Conservation (phyloP, 441 rosid genomes). For the Croton setiger region DNA sequence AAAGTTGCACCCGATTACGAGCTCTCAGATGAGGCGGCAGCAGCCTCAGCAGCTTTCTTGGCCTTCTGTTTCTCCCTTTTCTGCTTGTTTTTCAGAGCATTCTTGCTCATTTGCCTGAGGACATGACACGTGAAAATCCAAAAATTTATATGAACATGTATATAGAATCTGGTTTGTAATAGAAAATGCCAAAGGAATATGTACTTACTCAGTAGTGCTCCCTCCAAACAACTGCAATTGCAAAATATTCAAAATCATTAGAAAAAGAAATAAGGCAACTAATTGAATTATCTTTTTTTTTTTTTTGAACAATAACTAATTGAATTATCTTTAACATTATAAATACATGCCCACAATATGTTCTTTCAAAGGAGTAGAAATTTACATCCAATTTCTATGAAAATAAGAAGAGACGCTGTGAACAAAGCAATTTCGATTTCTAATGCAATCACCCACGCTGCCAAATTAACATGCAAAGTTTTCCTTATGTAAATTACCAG, state of each 20-base stretch:
- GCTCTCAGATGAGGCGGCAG: slow-evolving; percentile 26
- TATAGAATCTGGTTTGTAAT: neutral
- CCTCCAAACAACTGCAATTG: slow-evolving; percentile 6
- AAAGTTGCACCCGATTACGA: slow-evolving; percentile 13
- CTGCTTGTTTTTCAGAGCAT: slow-evolving; percentile 84
- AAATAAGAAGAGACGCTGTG: no score
- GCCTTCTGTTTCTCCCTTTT: slow-evolving; percentile 80
- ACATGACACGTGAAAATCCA: neutral
- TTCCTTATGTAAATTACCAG: no score
- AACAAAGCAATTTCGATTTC: no score
- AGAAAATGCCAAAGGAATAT: neutral
- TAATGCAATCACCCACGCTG: no score
- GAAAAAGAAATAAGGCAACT: slow-evolving; percentile 18
- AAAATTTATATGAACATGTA: neutral
- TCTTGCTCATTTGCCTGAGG: slow-evolving; percentile 81
- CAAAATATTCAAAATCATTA: slow-evolving; percentile 21
- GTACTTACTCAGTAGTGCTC: slow-evolving; percentile 50
- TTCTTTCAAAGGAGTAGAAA: no score
- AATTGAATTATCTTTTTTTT: no score
- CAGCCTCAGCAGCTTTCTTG: slow-evolving; percentile 64
- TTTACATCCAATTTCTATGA: no score
- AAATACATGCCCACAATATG: no score
- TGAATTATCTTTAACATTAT: neutral
- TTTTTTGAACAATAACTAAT: no score
- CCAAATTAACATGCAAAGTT: no score